Evolutionary conservation across 2,329 filamentous ascomycete species (phyloP).

Genomic region (Cercospora sesami): DNA sequence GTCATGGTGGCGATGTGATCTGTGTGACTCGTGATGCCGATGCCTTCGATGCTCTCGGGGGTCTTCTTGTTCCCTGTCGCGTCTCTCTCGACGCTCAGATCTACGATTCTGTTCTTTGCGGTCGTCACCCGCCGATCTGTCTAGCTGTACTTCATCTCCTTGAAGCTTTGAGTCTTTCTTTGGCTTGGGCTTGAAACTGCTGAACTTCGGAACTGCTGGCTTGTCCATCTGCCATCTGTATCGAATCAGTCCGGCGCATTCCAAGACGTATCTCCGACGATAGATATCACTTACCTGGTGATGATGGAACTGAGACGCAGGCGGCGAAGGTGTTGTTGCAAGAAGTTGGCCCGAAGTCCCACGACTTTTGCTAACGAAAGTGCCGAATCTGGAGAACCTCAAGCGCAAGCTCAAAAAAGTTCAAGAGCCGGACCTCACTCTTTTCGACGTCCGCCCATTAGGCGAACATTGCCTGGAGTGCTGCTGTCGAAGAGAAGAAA

Average conservation of each 20-base stretch:
- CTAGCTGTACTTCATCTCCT: slow-evolving; percentile 14
- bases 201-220: slow-evolving; percentile 64
- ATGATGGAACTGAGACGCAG: not conserved
- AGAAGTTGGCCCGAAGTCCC: slow-evolving; percentile 7
- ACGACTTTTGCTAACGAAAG: not conserved
- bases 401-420: slow-evolving; percentile 12
- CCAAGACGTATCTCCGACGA: not conserved
- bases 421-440: not conserved
- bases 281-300: not conserved
- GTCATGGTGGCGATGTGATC: not conserved
- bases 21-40: not conserved
- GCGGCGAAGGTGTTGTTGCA: not conserved
- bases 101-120: not conserved
- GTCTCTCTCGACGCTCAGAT: not conserved
- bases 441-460: not conserved
- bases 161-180: slow-evolving; percentile 18
- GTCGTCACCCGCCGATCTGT: not conserved
- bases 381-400: not conserved
- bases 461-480: not conserved
- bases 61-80: not conserved
- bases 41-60: not conserved
- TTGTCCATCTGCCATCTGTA: slow-evolving; percentile 24
- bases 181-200: slow-evolving; percentile 66
- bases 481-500: not conserved
- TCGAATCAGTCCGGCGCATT: not conserved